These are phyloP conservation scores for Mucor circinelloides DNA, from an alignment of 371 early-diverging fungal genomes.

Conservation along the genomic window DNA sequence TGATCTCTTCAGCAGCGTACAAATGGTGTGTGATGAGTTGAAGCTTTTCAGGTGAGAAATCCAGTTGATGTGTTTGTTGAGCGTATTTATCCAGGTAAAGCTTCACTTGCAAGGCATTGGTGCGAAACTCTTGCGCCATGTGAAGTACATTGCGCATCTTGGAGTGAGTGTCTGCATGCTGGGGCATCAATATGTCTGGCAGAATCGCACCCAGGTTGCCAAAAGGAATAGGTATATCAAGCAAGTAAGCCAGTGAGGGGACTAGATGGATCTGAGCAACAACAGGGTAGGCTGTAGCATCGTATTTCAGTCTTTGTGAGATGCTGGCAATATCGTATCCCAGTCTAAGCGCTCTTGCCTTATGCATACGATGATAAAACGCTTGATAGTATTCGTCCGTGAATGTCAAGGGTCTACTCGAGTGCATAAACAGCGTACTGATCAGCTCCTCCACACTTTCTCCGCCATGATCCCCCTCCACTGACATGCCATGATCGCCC, in stretches of 20 bases:
- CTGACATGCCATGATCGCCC: constrained; percentile 99
- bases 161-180: constrained; percentile 2
- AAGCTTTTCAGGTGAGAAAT: constrained; percentile 30
- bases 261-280: constrained; percentile 87
- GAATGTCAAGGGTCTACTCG: constrained; percentile 43
- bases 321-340: constrained; percentile 30
- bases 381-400: constrained; percentile 12
- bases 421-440: constrained; percentile 84
- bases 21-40: constrained; percentile 26
- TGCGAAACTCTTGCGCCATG: constrained; percentile 57
- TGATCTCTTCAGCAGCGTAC: constrained; percentile 25
- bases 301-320: constrained; percentile 24
- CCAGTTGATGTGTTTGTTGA: constrained; percentile 31
- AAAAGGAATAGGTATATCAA: constrained; percentile 82
- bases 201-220: constrained; percentile 85
- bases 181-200: constrained; percentile 61
- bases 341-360: constrained; percentile 19
- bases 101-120: constrained; percentile 81
- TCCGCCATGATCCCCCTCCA: constrained; percentile 99
- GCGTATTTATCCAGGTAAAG: constrained; percentile 66
- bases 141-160: constrained; percentile 51
- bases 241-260: constrained; percentile 72
- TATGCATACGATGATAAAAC: constrained; percentile 29
- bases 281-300: constrained; percentile 37
- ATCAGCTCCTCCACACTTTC: constrained; percentile 88